Conservation (phyloP, 371 early-diverging fungal genomes). For the Saksenaea oblongispora region DNA sequence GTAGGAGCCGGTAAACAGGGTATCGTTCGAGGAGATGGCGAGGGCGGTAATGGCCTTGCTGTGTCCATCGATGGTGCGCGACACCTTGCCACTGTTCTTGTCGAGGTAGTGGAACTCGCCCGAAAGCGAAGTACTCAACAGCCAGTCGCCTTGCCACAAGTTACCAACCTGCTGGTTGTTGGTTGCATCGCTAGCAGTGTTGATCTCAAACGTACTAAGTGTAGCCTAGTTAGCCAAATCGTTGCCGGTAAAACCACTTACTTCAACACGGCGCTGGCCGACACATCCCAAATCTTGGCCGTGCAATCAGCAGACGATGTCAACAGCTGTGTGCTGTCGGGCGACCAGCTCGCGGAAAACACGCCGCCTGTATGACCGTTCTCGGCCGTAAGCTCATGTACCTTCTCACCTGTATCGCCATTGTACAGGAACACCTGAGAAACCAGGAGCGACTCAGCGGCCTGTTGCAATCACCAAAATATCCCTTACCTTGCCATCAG, state of each 20-base stretch:
- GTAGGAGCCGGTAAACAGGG: constrained; percentile 86
- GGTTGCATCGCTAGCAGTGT: constrained; percentile 28
- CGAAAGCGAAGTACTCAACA: constrained; percentile 78
- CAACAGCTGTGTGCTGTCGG: constrained; percentile 75
- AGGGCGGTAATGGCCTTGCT: constrained; percentile 85
- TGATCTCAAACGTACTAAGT: constrained; percentile 54
- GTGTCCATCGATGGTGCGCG: constrained; percentile 76
- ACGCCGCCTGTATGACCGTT: constrained; percentile 81
- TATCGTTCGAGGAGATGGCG: constrained; percentile 51
- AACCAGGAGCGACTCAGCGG: not conserved
- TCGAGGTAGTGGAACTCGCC: constrained; percentile 89
- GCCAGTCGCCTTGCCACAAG: constrained; percentile 78
- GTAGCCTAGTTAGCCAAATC: not conserved
- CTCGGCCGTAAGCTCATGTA: constrained; percentile 63
- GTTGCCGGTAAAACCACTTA: constrained; percentile 32
- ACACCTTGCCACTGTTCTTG: constrained; percentile 50
- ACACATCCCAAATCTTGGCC: constrained; percentile 92
- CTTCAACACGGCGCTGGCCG: constrained; percentile 67
- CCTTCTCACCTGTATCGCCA: constrained; percentile 84
- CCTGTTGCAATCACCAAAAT: not conserved
- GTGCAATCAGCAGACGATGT: constrained; percentile 89
- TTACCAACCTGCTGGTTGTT: constrained; percentile 95
- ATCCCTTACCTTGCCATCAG: constrained; percentile 77
- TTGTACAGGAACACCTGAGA: constrained; percentile 86
- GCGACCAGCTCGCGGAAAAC: constrained; percentile 86